Base-by-base conservation (phyloP, 2,329 filamentous ascomycete genomes). In the Alternaria conjuncta region DNA sequence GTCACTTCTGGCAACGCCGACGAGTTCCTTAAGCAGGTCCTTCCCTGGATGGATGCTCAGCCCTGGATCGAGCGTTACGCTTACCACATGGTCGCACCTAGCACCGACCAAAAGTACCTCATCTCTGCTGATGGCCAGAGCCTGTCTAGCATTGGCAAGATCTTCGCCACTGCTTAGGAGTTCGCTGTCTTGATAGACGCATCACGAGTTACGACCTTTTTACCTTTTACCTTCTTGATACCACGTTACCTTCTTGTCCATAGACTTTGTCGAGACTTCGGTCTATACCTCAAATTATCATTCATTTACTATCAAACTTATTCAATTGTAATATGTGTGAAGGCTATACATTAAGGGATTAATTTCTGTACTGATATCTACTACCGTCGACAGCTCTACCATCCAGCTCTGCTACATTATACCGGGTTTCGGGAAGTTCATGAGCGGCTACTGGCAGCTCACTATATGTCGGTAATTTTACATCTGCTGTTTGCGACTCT, bases 221-320 rank as follows among this genome's bases (percentile, higher is more conserved):
- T 15, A 72, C 79, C 26, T 82, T 84, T 46, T 74, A 73, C 9
- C 71, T 84, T 2, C 81, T 82, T 3, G 51, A 67, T 67, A 71
- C 62, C 67, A 63, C 55, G 26, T 84, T 85, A 61, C 55, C 4
- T 30, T 61, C 53, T 46, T 61, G 20, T 58, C 36, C 3, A 58
- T 50, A 45, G 45, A 45, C 46, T 32, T n/a, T 21, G 13, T 18
- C 6, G n/a, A 13, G 21, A 55, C 36, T 44, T 41, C 6, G 36
- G 45, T 45, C 15, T 4, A 44, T 15, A 43, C 4, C 15, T n/a
- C 47, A n/a, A 7, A 32, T 32, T 10, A 57, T 30, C 20, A 57
- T 45, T 32, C 28, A 43, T 41, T 18, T 44, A 41, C 47, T n/a
- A 43, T 43, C 5, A 18, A 10, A 25, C 15, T n/a, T n/a, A n/a